Evolutionary conservation across 768 basidiomycete genomes (phyloP), one percentile per base, ranked within the genome.

Genomic region (Tephrocybe sp.): DNA sequence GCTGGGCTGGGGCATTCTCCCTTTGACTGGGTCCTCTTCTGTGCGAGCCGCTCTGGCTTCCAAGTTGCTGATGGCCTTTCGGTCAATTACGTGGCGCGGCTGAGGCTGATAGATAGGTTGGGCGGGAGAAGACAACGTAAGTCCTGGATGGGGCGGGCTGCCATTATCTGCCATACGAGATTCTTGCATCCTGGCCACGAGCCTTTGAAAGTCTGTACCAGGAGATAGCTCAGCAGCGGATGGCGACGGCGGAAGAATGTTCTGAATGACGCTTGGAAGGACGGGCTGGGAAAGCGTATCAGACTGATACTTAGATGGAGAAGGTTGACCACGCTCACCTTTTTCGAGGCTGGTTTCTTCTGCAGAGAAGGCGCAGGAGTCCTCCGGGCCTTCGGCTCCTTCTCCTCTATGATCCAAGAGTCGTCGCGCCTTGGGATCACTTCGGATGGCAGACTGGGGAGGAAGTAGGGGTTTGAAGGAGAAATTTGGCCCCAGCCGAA

Each of bases 401-500:
- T 48, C 24, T 53, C 37, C 4, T 50, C 37, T 20, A 50, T 40
- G 32, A 50, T 40, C 43, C 50, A 50, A 21, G 51, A 41, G 17
- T 53, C 47, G 39, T 55, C 50, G 43, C 23, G 46, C 38, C 53
- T 40, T 15, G 65, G 65, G 9, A 65, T 58, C 23, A 66, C 45
- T 0, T 58, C 57, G 1, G 62, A 58, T 12, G 62, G 59, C 25
- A 64, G 58, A 14, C 71, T 64, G 0, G 71, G 71, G 3, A 75
- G 53, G 25, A 69, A 69, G 23, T 69, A 64, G 21, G 66, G 56
- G 38, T 74, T 71, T 20, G 70, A 60, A 1, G 73, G 63, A 1
- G 76, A 75, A 21, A 78, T 72, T 21, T 80, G 75, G 7, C 80
- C 78, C 34, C 67, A 79, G 11, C 67, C 73, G 23, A 62, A 68